Conservation (phyloP, 2,329 filamentous ascomycete species). For the Blumeriella jaapii region DNA sequence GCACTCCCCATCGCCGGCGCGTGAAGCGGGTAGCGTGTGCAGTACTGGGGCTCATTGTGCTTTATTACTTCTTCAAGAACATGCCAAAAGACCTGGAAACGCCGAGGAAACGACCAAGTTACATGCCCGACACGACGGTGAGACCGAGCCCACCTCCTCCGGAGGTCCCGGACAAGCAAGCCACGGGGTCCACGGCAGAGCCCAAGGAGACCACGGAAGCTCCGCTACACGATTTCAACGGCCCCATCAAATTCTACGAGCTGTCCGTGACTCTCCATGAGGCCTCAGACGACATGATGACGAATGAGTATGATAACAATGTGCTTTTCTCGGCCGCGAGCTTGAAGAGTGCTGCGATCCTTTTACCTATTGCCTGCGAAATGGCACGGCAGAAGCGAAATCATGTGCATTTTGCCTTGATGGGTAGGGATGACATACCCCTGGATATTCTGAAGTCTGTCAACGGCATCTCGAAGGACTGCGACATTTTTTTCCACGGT, state of each 20-base stretch:
- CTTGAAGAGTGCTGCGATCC: slow-evolving; percentile 56
- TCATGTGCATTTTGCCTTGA: slow-evolving; percentile 70
- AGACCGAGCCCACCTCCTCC: slow-evolving; percentile 1
- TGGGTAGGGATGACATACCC: slow-evolving; percentile 60
- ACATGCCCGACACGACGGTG: slow-evolving; percentile 19
- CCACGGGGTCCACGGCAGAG: slow-evolving; percentile 3
- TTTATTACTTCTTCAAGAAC: slow-evolving; percentile 56
- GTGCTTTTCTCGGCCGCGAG: slow-evolving; percentile 71
- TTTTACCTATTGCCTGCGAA: slow-evolving; percentile 76
- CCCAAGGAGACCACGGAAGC: slow-evolving; percentile 17
- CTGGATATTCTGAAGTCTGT: slow-evolving; percentile 59
- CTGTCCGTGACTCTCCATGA: slow-evolving; percentile 53
- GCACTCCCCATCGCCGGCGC: slow-evolving; percentile 41
- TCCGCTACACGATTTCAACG: slow-evolving; percentile 46
- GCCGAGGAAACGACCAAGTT: slow-evolving; percentile 28
- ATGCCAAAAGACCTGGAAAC: slow-evolving; percentile 40
- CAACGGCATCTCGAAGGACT: slow-evolving; percentile 65
- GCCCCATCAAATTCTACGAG: slow-evolving; percentile 55
- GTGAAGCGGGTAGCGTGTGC: slow-evolving; percentile 41
- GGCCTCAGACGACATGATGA: slow-evolving; percentile 42
- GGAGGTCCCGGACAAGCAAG: slow-evolving; percentile 3
- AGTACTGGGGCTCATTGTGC: slow-evolving; percentile 34
- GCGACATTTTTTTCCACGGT: slow-evolving; percentile 52
- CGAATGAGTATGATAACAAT: slow-evolving; percentile 55
- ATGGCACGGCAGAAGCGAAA: slow-evolving; percentile 63